A percentile compares a stretch with the other conserved stretches of the same genome.
Evolutionary conservation across 257 asterid genomes (phyloP).

Genomic region (Solanum bulbocastanum): DNA sequence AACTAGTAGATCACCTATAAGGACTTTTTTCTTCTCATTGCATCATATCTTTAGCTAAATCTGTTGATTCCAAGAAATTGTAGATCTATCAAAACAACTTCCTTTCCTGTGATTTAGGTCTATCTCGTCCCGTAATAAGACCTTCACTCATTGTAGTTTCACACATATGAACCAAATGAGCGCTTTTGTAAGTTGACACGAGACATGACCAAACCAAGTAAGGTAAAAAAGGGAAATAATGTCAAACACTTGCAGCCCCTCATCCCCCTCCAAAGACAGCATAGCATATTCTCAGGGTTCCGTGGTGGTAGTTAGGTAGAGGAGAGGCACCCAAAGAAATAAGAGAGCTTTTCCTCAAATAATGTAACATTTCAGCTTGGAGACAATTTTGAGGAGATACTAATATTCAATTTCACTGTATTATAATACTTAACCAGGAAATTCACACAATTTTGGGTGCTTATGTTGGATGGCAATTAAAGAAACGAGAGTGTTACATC

Average conservation of each 20-base stretch:
- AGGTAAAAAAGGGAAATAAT: neutral
- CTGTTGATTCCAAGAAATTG: neutral
- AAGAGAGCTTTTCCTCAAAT: neutral
- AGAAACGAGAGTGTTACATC: neutral
- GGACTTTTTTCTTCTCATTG: neutral
- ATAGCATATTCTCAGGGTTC: neutral
- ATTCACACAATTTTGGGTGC: neutral
- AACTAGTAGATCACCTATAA: neutral
- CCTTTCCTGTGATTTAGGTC: neutral
- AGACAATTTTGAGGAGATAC: neutral
- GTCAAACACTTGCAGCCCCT: neutral
- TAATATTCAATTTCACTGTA: neutral
- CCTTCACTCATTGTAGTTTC: neutral
- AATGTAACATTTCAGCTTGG: neutral
- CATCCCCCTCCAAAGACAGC: neutral
- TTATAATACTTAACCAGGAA: neutral
- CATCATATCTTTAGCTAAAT: neutral
- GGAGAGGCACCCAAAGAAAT: neutral
- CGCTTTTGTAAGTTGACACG: neutral
- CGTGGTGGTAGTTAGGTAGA: neutral
- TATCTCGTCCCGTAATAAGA: neutral
- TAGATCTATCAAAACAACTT: neutral
- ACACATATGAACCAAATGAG: neutral
- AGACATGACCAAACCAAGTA: neutral
- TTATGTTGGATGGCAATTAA: neutral